A percentile compares a stretch with the other conserved stretches of the same genome.
phyloP scores from a whole-genome alignment of 1,284 basidiomycete genomes.

The Ganoderma leucocontextum region DNA sequence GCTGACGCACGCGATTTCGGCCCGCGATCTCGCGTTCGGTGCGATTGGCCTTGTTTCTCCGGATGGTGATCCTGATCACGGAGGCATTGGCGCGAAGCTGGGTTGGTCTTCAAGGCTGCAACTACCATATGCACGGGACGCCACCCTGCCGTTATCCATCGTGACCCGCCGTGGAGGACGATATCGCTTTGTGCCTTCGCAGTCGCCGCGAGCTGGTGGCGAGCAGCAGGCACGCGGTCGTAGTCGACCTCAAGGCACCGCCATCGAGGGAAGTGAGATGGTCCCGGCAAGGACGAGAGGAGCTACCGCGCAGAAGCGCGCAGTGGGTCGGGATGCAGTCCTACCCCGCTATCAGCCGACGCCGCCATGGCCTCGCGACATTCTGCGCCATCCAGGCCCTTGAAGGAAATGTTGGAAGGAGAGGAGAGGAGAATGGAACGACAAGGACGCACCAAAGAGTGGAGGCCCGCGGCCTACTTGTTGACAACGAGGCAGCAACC shows the following conservation, averaged over 20 bases:
- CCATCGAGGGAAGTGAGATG: slow-evolving; percentile 39
- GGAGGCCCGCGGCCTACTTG: no score
- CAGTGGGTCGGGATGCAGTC: slow-evolving; percentile 41
- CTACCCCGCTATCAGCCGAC: slow-evolving; percentile 35
- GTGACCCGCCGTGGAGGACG: slow-evolving; percentile 36
- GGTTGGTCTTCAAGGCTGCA: slow-evolving; percentile 48
- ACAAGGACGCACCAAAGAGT: no score
- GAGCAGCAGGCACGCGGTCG: slow-evolving; percentile 45
- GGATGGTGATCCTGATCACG: slow-evolving; percentile 49
- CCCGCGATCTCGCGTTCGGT: slow-evolving; percentile 53
- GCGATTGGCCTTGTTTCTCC: slow-evolving; percentile 50
- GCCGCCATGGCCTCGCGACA: slow-evolving; percentile 42
- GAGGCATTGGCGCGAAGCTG: slow-evolving; percentile 44
- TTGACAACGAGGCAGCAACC: no score
- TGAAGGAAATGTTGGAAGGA: no score
- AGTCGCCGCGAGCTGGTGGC: slow-evolving; percentile 37
- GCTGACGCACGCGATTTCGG: slow-evolving; percentile 51
- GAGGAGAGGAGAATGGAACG: no score
- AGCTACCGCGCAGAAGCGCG: slow-evolving; percentile 46
- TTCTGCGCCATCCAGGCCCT: slow-evolving; percentile 50
- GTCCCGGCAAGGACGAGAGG: slow-evolving; percentile 47
- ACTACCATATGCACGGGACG: slow-evolving; percentile 42
- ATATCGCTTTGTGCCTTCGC: slow-evolving; percentile 31
- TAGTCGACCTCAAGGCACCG: slow-evolving; percentile 29
- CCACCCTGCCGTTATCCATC: slow-evolving; percentile 46